A percentile compares a stretch with the other conserved stretches of the same genome.
These are phyloP conservation scores for Arachis stenosperma DNA, from an alignment of 306 rosid species.

Conservation along the genomic window DNA sequence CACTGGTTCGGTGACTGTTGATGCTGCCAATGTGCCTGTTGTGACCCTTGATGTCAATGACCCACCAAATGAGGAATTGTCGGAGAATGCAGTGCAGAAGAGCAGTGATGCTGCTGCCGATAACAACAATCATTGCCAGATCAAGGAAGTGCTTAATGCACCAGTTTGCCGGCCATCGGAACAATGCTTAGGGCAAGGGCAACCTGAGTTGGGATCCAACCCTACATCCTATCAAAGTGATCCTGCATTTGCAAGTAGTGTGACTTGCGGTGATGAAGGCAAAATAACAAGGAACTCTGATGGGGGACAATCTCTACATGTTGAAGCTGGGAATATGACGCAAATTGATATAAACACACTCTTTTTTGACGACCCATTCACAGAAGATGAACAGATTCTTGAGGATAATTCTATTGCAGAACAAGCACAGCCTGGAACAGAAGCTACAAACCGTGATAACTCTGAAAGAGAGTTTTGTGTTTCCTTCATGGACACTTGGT, in stretches of 20 bases:
- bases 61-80: constrained; percentile 34
- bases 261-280: constrained; percentile 29
- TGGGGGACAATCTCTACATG: constrained; percentile 38
- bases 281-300: constrained; percentile 22
- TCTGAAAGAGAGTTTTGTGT: constrained; percentile 44
- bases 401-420: constrained; percentile 37
- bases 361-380: constrained; percentile 28
- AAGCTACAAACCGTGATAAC: constrained; percentile 28
- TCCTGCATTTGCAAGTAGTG: constrained; percentile 32
- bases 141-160: constrained; percentile 42
- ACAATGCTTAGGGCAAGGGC: constrained; percentile 50
- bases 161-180: constrained; percentile 43
- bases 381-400: constrained; percentile 26
- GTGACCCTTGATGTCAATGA: constrained; percentile 30
- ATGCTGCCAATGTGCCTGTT: constrained; percentile 48
- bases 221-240: constrained; percentile 39
- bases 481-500: constrained; percentile 67
- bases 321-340: constrained; percentile 7
- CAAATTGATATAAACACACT: constrained; percentile 20
- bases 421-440: constrained; percentile 44
- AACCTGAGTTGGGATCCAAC: constrained; percentile 42
- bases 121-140: constrained; percentile 42
- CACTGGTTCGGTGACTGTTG: constrained; percentile 64
- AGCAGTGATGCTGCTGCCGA: constrained; percentile 35
- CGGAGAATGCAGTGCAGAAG: constrained; percentile 39